Evolutionary conservation across 306 rosid species (phyloP), one percentile per base, ranked within the genome.

Genomic region (Malus orientalis): DNA sequence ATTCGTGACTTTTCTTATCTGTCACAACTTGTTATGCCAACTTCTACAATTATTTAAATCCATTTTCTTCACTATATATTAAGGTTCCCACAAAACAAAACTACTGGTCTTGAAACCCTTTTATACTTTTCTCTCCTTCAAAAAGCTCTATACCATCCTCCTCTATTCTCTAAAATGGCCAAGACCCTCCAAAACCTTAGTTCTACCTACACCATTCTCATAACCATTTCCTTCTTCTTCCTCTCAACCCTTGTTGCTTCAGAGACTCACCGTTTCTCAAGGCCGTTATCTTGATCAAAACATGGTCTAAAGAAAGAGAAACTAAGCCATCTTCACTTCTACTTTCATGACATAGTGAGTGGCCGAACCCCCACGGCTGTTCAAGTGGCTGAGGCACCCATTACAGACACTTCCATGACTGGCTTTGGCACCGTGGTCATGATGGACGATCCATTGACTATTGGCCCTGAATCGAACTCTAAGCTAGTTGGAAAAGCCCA

Each of bases 391-490:
- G 69, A 27, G 68, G 80, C 96, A 2, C 65, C 80, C 1, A 6
- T 67, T 22, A 76, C 82, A 7, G 69, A 71, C 16, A 67, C 67
- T 6, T 86, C 92, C 0, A 15, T 47, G 4, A 76, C 90, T 1
- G 3, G 0, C 0, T 88, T 92, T 23, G 96, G 96, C 0, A 18
- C 69, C 1, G 89, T 90, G 79, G n/a, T 69, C 19, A 83, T 87
- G 83, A 84, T 89, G 54, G 96, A 92, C 62, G 88, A 92, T 49
- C 86, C 88, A 8, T 62, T 92, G 29, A 92, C 93, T 3, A 78
- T 20, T 13, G 64, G 25, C 12, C 89, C 96, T 7, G 83, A 88
- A 4, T 27, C 14, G 11, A 40, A 27, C 19, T 88, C 96, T 20
- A 79, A 69, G 25, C 22, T 66, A 1, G 85, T 90, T 1, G 96